Evolutionary conservation across 192 early-diverging fungal species (phyloP).

Genomic region (Linnemannia exigua): DNA sequence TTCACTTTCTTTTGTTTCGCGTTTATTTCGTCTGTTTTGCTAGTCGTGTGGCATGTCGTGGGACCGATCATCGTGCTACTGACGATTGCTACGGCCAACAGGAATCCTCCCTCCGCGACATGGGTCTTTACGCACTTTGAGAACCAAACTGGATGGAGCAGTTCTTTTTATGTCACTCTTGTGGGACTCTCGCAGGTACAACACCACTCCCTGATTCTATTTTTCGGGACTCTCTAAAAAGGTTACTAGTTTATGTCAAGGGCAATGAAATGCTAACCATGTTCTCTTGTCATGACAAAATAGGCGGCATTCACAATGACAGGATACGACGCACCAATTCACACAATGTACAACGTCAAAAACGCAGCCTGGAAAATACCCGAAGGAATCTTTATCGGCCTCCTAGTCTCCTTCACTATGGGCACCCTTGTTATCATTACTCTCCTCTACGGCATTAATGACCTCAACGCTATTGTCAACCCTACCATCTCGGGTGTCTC

Average conservation of each 20-base stretch:
- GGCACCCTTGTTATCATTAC: slow-evolving; percentile 33
- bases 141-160: slow-evolving; percentile 55
- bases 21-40: not conserved
- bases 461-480: slow-evolving; percentile 19
- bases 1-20: not conserved
- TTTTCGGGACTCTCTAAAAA: too few species aligned
- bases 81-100: slow-evolving; percentile 12
- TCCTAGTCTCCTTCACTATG: slow-evolving; percentile 27
- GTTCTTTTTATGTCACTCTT: slow-evolving; percentile 33
- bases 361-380: slow-evolving; percentile 37
- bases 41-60: slow-evolving; percentile 31
- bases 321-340: slow-evolving; percentile 46
- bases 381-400: slow-evolving; percentile 25
- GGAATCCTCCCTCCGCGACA: slow-evolving; percentile 20
- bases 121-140: slow-evolving; percentile 59
- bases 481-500: slow-evolving; percentile 28
- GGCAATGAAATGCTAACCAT: not conserved
- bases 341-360: slow-evolving; percentile 30
- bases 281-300: not conserved
- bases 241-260: not conserved
- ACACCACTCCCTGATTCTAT: not conserved
- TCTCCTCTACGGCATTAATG: slow-evolving; percentile 29
- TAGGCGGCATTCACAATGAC: slow-evolving; percentile 41
- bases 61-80: slow-evolving; percentile 35
- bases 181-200: slow-evolving; percentile 45